Conservation (phyloP, 2,329 filamentous ascomycete species). For the Exophiala mesophila region DNA sequence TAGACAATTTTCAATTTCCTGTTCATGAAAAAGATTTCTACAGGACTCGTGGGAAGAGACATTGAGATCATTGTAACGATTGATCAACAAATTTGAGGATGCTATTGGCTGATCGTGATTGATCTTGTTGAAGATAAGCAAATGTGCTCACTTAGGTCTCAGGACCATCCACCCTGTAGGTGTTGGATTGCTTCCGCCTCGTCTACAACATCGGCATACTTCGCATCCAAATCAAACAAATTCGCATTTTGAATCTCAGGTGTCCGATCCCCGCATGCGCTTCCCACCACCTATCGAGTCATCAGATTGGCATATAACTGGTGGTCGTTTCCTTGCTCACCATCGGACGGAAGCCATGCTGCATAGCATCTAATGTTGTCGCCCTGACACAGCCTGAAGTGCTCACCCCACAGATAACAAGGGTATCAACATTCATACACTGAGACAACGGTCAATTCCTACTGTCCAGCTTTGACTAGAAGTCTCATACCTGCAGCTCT, state of each 20-base stretch:
- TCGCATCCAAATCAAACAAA: not conserved
- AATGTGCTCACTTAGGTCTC: too few species aligned
- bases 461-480: too few species aligned
- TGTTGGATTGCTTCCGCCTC: not conserved
- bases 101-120: too few species aligned
- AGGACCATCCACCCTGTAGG: too few species aligned
- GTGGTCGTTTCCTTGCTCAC: not conserved
- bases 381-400: not conserved
- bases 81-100: too few species aligned
- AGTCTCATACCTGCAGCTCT: constrained; percentile 35
- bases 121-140: too few species aligned
- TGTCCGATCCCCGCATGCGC: not conserved
- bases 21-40: too few species aligned
- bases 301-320: not conserved
- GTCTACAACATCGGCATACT: not conserved
- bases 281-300: not conserved
- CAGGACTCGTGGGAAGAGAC: too few species aligned
- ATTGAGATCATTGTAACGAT: too few species aligned
- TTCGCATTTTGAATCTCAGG: not conserved
- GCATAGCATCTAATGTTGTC: not conserved
- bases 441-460: too few species aligned
- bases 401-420: not conserved
- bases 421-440: not conserved
- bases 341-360: not conserved
- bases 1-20: too few species aligned